Percentiles rank a stretch among this genome's conserved stretches.
phyloP scores from a whole-genome alignment of 148 eudicot genomes.

The Talinum fruticosum region DNA sequence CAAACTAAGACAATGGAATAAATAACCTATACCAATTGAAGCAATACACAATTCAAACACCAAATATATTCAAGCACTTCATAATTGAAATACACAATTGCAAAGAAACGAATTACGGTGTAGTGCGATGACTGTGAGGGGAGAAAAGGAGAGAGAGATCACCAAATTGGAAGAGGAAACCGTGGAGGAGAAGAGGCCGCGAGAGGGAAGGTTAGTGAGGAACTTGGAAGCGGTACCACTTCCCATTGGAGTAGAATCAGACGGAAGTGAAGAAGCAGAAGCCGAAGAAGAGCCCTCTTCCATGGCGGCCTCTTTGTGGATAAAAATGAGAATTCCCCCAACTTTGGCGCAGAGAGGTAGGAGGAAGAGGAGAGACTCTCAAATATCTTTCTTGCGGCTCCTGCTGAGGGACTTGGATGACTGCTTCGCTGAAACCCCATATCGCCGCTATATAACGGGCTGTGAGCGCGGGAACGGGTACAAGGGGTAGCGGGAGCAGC shows the following conservation, averaged over 20 bases:
- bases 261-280: constrained; percentile 18
- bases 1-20: not conserved
- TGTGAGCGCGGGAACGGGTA: not conserved
- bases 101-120: not conserved
- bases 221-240: constrained; percentile 42
- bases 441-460: not conserved
- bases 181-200: constrained; percentile 73
- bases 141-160: constrained; percentile 14
- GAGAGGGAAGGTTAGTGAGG: constrained; percentile 72
- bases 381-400: no score
- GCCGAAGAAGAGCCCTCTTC: constrained; percentile 33
- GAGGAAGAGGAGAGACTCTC: not conserved
- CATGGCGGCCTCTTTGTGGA: constrained; percentile 31
- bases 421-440: not conserved
- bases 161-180: constrained; percentile 65
- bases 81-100: not conserved
- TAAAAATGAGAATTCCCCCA: not conserved
- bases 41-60: not conserved
- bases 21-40: not conserved
- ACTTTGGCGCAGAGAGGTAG: not conserved
- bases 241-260: constrained; percentile 22
- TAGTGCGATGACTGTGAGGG: not conserved
- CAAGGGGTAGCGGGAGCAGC: no score
- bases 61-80: not conserved
- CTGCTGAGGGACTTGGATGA: not conserved